Base-by-base conservation (phyloP, 2,329 filamentous ascomycete species). In the Verticillium albo-atrum region DNA sequence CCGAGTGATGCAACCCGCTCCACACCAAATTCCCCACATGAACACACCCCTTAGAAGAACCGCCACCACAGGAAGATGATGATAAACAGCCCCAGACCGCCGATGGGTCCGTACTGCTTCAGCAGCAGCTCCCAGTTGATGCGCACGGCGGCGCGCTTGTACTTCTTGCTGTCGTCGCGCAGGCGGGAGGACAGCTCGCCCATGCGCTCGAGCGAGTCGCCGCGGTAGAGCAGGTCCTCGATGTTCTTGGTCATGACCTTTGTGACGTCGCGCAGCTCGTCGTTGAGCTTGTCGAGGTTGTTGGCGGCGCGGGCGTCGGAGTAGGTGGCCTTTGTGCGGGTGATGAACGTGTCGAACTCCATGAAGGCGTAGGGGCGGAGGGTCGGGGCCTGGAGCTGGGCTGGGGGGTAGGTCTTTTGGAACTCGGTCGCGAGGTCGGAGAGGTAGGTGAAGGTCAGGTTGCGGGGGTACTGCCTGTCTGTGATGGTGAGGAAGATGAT, bases 161-260 rank as follows among this genome's bases (percentile, higher is more conserved):
- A 99, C 78, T 97, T 98, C 75, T 89, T 91, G 73, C 90, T 95
- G 72, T 99, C 95, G 72, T 99, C 95, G 64, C 91, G 82, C 72
- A 99, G 76, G 63, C 94, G 82, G 59, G 87, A 89, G 68, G 90
- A 96, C 71, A 97, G 89, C 78, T 98, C 94, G 62, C 95, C 94
- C 95, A 99, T 99, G 69, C 92, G 86, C 78, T 99, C 95, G 66
- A 99, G 77, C 69, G 89, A 95, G 73, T 99, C 95, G 28, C 95
- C 95, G 63, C 96, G 83, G 74, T 99, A 99, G 57, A 99, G 80
- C 71, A 99, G 79, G 74, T 99, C 95, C 81, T 99, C 95, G 67
- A 99, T 98, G 75, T 99, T 99, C 85, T 98, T 98, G 59, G 93
- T 98, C 96, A 99, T 99, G 71, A 99, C 93, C 78, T 97, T 93